These are phyloP conservation scores for Gracilaria caudata DNA, from an alignment of 23 red algal species.

Conservation along the genomic window DNA sequence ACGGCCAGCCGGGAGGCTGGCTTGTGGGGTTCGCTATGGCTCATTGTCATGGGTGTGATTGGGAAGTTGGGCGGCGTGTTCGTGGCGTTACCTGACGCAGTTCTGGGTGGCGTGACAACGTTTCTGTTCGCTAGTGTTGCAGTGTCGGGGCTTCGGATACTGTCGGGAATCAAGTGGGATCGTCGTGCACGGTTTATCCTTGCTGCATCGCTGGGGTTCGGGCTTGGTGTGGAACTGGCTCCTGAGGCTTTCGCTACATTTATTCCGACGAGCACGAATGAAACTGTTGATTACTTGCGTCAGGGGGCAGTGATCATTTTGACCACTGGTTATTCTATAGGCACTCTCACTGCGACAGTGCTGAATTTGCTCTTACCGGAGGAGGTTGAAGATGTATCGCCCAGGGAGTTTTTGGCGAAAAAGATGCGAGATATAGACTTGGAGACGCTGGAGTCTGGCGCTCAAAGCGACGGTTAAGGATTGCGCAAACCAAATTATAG, in stretches of 20 bases:
- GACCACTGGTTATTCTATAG: slow-evolving; percentile 76
- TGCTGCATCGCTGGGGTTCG: slow-evolving; percentile 47
- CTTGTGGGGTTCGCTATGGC: slow-evolving; percentile 50
- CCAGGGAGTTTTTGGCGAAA: neutral
- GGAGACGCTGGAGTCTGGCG: slow-evolving; percentile 1
- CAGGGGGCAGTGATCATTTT: slow-evolving; percentile 50
- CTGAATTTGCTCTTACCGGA: slow-evolving; percentile 65
- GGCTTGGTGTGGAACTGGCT: slow-evolving; percentile 59
- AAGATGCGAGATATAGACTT: neutral
- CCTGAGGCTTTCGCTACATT: slow-evolving; percentile 54
- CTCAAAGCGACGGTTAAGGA: neutral
- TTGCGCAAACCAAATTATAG: too few relatives aligned
- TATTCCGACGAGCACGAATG: slow-evolving; percentile 3
- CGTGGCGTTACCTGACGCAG: slow-evolving; percentile 77
- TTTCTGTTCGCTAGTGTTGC: slow-evolving; percentile 88
- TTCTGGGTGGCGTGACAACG: slow-evolving; percentile 78
- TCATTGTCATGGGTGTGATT: slow-evolving; percentile 71
- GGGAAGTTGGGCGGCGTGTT: slow-evolving; percentile 80
- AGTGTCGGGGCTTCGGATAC: slow-evolving; percentile 74
- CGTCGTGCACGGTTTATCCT: slow-evolving; percentile 76
- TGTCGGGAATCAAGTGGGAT: slow-evolving; percentile 60
- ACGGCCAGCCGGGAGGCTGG: slow-evolving; percentile 67
- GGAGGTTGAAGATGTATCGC: slow-evolving; percentile 1
- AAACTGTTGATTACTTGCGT: slow-evolving; percentile 19
- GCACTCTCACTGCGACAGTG: slow-evolving; percentile 53